Evolutionary conservation across 2,329 filamentous ascomycete species (phyloP), one percentile per base, ranked within the genome.

Genomic region (Pyricularia pennisetigena): DNA sequence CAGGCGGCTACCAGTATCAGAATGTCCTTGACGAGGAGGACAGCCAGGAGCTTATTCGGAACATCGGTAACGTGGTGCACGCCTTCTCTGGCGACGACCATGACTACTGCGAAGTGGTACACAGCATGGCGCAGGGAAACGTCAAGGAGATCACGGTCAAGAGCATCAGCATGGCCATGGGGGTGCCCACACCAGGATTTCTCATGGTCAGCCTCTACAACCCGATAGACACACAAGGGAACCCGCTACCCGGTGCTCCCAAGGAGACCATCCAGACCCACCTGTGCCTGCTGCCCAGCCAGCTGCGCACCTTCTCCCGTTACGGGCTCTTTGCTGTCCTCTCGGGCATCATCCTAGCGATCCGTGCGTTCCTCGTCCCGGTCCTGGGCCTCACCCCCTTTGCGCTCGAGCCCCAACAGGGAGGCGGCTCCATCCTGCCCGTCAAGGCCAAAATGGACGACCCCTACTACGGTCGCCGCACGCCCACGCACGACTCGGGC

Each of bases 61-160:
- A 89, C 71, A 83, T 97, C 41, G 93, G 93, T 41, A 92, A 95
- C 70, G 87, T 98, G 14, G 84, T 87, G 3, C 90, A 95, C 71
- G 90, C 94, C 62, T 99, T 98, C 75, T 97, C 93, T 0, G 95
- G 95, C 12, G 95, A 99, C 74, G 95, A 99, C 75, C 95, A 99
- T 80, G 95, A 99, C 80, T 97, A 98, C 80, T 99, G 95, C 79
- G 94, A 97, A 74, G 81, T 98, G 7, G 84, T 89, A 0, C 95
- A 99, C 77, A 87, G 88, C 2, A 83, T 86, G 23, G 87, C 89
- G 69, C 88, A 88, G 71, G 84, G 83, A 41, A 85, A 83, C 29
- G 86, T 90, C 35, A 83, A 82, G 65, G 95, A 99, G 77, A 96
- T 97, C 71, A 99, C 95, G 0, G 93, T 98, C 73, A 99, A 99